A percentile compares a stretch with the other conserved stretches of the same genome.
These are phyloP conservation scores for Calocera viscosa DNA, from an alignment of 768 basidiomycete genomes.

Conservation along the genomic window DNA sequence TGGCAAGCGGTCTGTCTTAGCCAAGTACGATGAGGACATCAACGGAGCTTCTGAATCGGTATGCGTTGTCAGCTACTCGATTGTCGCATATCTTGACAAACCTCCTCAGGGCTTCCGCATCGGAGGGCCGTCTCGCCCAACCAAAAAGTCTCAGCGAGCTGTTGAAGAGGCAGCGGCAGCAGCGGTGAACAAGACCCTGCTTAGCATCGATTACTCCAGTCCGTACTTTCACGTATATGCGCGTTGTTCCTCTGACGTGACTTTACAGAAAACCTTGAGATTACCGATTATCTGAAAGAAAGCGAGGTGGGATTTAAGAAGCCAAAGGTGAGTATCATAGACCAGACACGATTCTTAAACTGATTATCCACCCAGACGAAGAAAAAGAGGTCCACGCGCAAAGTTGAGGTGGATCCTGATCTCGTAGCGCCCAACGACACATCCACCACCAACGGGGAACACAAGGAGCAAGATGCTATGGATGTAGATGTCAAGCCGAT, in stretches of 20 bases:
- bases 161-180: conserved; percentile 43
- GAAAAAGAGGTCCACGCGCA: conserved; percentile 74
- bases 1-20: conserved; percentile 71
- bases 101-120: conserved; percentile 66
- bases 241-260: conserved; percentile 17
- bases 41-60: conserved; percentile 62
- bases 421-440: conserved; percentile 18
- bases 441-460: conserved; percentile 28
- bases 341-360: background rate
- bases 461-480: conserved; percentile 43
- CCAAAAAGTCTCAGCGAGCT: conserved; percentile 31
- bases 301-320: conserved; percentile 94
- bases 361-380: conserved; percentile 48
- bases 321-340: conserved; percentile 47
- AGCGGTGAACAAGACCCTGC: conserved; percentile 62
- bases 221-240: conserved; percentile 26
- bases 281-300: conserved; percentile 78
- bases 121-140: conserved; percentile 41
- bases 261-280: conserved; percentile 63
- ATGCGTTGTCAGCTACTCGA: conserved; percentile 21
- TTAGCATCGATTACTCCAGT: conserved; percentile 87
- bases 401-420: conserved; percentile 46
- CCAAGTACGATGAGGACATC: conserved; percentile 89
- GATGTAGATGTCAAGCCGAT: conserved; percentile 65
- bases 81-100: conserved; percentile 6